These are phyloP conservation scores for Tolypocladium album DNA, from an alignment of 2,329 filamentous ascomycete species.

Conservation along the genomic window DNA sequence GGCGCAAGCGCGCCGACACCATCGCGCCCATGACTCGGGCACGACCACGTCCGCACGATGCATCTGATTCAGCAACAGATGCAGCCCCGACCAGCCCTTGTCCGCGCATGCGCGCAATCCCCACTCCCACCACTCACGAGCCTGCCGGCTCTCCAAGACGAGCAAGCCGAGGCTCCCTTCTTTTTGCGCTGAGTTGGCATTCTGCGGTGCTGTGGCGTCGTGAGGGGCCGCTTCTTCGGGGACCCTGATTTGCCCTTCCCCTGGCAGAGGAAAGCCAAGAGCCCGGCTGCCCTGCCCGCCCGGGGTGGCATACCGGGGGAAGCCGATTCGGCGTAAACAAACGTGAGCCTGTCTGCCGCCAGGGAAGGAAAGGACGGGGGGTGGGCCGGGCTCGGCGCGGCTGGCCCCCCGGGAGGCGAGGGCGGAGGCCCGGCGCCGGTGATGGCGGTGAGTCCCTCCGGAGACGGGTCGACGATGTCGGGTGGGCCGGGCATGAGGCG, in stretches of 20 bases:
- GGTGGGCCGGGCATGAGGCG: background rate
- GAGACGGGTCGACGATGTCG: background rate
- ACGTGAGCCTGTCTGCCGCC: background rate
- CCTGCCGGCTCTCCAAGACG: background rate
- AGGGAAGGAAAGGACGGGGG: background rate
- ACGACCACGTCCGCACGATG: background rate
- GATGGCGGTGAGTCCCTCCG: background rate
- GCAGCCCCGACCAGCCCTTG: background rate
- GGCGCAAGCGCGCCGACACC: background rate
- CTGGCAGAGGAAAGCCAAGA: background rate
- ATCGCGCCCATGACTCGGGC: background rate
- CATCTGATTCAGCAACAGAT: constrained; percentile 1
- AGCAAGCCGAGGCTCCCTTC: background rate
- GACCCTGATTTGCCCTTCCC: background rate
- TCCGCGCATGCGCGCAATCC: background rate
- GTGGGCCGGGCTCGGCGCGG: background rate
- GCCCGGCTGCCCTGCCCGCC: background rate
- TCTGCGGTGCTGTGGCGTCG: background rate
- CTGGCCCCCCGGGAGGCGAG: background rate
- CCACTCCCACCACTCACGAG: background rate
- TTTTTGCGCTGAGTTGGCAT: background rate
- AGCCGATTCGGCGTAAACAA: background rate
- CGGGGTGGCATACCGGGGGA: background rate
- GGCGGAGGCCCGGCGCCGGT: background rate
- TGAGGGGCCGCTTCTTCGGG: background rate